phyloP scores from a whole-genome alignment of 108 stramenopile genomes.

The Parietichytrium sp. region DNA sequence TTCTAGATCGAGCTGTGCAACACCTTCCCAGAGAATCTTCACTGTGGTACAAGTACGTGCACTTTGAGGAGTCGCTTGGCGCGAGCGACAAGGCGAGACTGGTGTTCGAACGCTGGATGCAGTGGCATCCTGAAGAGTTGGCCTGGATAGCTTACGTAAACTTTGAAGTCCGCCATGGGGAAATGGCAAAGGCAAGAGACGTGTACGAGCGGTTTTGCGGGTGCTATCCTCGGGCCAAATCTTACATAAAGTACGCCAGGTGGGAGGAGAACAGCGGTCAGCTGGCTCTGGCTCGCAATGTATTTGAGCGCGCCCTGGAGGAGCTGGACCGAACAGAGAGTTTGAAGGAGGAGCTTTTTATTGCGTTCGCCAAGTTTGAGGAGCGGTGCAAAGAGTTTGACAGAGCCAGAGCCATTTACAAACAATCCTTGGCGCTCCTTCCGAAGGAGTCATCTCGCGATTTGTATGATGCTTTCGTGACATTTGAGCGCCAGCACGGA shows the following conservation, averaged over 20 bases:
- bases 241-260: slow-evolving; percentile 90
- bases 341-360: slow-evolving; percentile 81
- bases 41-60: slow-evolving; percentile 98
- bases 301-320: slow-evolving; percentile 85
- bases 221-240: slow-evolving; percentile 75
- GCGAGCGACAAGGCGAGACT: slow-evolving; percentile 83
- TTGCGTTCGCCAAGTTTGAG: slow-evolving; percentile 75
- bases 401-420: slow-evolving; percentile 91
- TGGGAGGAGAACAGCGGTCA: slow-evolving; percentile 97
- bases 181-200: slow-evolving; percentile 59
- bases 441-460: slow-evolving; percentile 65
- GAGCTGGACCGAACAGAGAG: slow-evolving; percentile 88
- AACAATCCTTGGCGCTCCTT: slow-evolving; percentile 81
- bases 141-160: slow-evolving; percentile 90
- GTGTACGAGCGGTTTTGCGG: slow-evolving; percentile 78
- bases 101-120: slow-evolving; percentile 99
- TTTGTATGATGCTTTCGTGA: slow-evolving; percentile 58
- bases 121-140: slow-evolving; percentile 96
- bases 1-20: slow-evolving; percentile 90
- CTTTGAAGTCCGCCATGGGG: slow-evolving; percentile 85
- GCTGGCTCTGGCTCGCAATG: slow-evolving; percentile 79
- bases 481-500: slow-evolving; percentile 97
- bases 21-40: slow-evolving; percentile 90
- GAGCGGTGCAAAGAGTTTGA: slow-evolving; percentile 93
- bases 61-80: slow-evolving; percentile 97